Evolutionary conservation across 2,329 filamentous ascomycete genomes (phyloP).

Genomic region (Colletotrichum cuscutae): DNA sequence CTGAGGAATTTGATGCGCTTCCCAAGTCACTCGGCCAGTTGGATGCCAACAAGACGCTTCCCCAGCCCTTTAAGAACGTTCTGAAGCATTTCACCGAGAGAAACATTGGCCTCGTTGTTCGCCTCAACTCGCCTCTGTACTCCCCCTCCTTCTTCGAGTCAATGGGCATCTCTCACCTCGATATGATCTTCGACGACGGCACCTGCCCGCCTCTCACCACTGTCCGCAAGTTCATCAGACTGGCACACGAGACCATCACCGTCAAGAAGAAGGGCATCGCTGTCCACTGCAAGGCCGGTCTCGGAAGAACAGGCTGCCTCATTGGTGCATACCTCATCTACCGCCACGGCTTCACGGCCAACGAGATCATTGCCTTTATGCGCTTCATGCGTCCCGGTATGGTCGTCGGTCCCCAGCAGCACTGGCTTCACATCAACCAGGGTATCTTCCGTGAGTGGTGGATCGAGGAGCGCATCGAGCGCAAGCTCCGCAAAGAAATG

Average conservation of each 20-base stretch:
- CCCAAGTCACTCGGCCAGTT: constrained; percentile 82
- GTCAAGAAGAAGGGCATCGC: constrained; percentile 92
- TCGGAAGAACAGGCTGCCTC: constrained; percentile 93
- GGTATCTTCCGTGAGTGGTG: constrained; percentile 99
- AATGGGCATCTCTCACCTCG: constrained; percentile 92
- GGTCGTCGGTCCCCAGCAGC: constrained; percentile 98
- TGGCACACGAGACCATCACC: constrained; percentile 94
- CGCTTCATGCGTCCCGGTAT: constrained; percentile 98
- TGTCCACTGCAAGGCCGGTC: constrained; percentile 97
- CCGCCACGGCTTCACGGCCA: constrained; percentile 95
- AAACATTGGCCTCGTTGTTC: constrained; percentile 92
- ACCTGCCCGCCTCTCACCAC: constrained; percentile 90
- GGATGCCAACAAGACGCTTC: constrained; percentile 75
- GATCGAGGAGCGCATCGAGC: constrained; percentile 87
- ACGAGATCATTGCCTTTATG: constrained; percentile 98
- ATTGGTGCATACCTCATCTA: constrained; percentile 99
- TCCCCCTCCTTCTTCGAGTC: constrained; percentile 97
- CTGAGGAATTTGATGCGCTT: constrained; percentile 78
- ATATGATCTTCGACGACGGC: constrained; percentile 99
- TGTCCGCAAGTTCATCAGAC: constrained; percentile 94
- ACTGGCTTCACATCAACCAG: constrained; percentile 98
- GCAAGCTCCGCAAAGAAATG: constrained; percentile 70
- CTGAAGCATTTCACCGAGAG: constrained; percentile 87
- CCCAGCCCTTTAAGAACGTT: constrained; percentile 94
- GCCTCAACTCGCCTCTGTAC: constrained; percentile 95